Evolutionary conservation across 257 asterid genomes (phyloP).

Genomic region (Penstemon davidsonii): DNA sequence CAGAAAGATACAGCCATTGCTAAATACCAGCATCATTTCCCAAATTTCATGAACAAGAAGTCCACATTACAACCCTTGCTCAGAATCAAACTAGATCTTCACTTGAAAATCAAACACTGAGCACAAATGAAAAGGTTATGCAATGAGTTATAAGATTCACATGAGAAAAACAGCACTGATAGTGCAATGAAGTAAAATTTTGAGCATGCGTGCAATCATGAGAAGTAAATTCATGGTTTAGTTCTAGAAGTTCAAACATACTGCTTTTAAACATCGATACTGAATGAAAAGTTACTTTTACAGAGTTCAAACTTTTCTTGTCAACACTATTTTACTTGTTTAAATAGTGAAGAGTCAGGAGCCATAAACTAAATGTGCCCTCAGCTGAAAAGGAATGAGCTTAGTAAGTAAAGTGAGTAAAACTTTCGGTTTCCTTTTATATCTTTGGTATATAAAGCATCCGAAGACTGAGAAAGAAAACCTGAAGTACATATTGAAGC

Average conservation of each 20-base stretch:
- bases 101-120: slow-evolving; percentile 2
- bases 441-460: slow-evolving; percentile 17
- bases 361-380: slow-evolving; percentile 16
- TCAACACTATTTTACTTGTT: slow-evolving; percentile 14
- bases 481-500: slow-evolving; percentile 91
- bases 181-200: slow-evolving; percentile 10
- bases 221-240: background rate
- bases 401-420: background rate
- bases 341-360: background rate
- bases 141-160: slow-evolving; percentile 4
- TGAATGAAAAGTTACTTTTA: background rate
- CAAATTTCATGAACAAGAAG: slow-evolving; percentile 14
- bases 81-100: slow-evolving; percentile 6
- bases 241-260: background rate
- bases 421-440: slow-evolving; percentile 4
- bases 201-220: slow-evolving; percentile 17
- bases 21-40: background rate
- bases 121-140: slow-evolving; percentile 22
- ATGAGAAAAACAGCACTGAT: slow-evolving; percentile 19
- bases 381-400: slow-evolving; percentile 17
- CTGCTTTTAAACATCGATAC: background rate
- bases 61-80: slow-evolving; percentile 8
- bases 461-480: slow-evolving; percentile 31
- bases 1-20: background rate
- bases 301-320: background rate